Percentiles rank a stretch among this genome's conserved stretches.
phyloP scores from a whole-genome alignment of 495 filamentous ascomycete genomes.

The Symbiotaphrina buchneri region DNA sequence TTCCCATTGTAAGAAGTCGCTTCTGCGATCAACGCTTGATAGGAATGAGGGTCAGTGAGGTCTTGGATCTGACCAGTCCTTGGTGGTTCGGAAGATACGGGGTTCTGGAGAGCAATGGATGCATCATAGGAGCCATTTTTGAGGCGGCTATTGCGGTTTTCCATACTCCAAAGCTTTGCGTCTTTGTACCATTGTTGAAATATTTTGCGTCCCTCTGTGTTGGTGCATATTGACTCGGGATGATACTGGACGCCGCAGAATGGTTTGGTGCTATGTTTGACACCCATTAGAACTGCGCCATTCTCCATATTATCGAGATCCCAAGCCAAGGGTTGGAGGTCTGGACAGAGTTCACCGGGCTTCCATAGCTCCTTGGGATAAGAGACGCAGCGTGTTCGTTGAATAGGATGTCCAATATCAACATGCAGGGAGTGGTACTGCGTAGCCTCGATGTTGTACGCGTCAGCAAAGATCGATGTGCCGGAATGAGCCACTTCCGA shows the following conservation, averaged over 20 bases:
- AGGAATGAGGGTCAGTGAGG: no score
- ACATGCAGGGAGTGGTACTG: slow-evolving; percentile 77
- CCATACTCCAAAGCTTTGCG: slow-evolving; percentile 28
- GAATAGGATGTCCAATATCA: slow-evolving; percentile 19
- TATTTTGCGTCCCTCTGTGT: slow-evolving; percentile 36
- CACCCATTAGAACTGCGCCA: slow-evolving; percentile 54
- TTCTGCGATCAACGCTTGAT: no score
- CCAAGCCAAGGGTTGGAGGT: slow-evolving; percentile 46
- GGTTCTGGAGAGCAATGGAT: no score
- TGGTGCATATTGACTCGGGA: slow-evolving; percentile 81
- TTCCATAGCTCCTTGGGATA: slow-evolving; percentile 11
- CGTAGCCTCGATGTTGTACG: slow-evolving; percentile 42
- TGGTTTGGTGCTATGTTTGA: slow-evolving; percentile 43
- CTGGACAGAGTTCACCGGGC: slow-evolving; percentile 7
- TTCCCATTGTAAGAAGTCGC: no score
- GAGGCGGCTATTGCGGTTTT: no score
- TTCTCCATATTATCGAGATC: slow-evolving; percentile 14
- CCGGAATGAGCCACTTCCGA: slow-evolving; percentile 21
- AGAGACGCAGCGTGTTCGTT: slow-evolving; percentile 8
- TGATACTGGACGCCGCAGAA: slow-evolving; percentile 92
- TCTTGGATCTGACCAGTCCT: no score
- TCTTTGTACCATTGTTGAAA: slow-evolving; percentile 56
- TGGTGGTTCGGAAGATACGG: no score
- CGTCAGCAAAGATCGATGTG: slow-evolving; percentile 31
- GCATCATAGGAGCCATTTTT: no score